phyloP scores from a whole-genome alignment of 1,139 yeast species.

The Pichia sp. region DNA sequence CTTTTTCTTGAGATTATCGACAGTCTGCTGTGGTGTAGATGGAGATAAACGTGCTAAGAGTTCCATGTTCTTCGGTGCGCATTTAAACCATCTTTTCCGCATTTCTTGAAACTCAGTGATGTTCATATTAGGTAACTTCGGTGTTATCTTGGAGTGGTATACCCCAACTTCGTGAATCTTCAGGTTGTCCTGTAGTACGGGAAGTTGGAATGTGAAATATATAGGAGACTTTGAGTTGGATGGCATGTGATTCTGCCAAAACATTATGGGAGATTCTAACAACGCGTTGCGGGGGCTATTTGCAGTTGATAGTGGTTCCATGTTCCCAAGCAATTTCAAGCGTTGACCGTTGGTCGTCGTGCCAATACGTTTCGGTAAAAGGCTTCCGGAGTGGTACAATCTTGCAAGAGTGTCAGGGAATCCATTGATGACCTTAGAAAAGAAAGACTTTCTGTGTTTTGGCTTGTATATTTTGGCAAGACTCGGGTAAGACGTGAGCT shows the following conservation, averaged over 20 bases:
- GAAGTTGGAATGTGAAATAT: constrained; percentile 17
- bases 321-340: constrained; percentile 18
- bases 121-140: too few relatives aligned
- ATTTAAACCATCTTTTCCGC: constrained; percentile 9
- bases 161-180: constrained; percentile 22
- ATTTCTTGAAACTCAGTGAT: too few relatives aligned
- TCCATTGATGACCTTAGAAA: too few relatives aligned
- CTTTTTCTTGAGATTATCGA: constrained; percentile 1
- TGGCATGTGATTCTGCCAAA: constrained; percentile 25
- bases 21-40: too few relatives aligned
- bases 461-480: too few relatives aligned
- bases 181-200: constrained; percentile 18
- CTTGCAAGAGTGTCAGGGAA: too few relatives aligned
- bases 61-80: constrained; percentile 20
- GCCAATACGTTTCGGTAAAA: too few relatives aligned
- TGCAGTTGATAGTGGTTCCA: constrained; percentile 16
- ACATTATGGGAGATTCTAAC: constrained; percentile 15
- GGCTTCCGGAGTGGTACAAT: too few relatives aligned
- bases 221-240: constrained; percentile 19
- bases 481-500: too few relatives aligned
- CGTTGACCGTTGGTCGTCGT: too few relatives aligned
- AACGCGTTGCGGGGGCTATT: constrained; percentile 24
- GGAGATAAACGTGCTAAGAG: constrained; percentile 11
- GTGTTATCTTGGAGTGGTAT: constrained; percentile 13
- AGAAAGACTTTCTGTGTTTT: too few relatives aligned